A percentile compares a stretch with the other conserved stretches of the same genome.
Evolutionary conservation across 192 early-diverging fungal species (phyloP).

Genomic region (Linnemannia schmuckeri): DNA sequence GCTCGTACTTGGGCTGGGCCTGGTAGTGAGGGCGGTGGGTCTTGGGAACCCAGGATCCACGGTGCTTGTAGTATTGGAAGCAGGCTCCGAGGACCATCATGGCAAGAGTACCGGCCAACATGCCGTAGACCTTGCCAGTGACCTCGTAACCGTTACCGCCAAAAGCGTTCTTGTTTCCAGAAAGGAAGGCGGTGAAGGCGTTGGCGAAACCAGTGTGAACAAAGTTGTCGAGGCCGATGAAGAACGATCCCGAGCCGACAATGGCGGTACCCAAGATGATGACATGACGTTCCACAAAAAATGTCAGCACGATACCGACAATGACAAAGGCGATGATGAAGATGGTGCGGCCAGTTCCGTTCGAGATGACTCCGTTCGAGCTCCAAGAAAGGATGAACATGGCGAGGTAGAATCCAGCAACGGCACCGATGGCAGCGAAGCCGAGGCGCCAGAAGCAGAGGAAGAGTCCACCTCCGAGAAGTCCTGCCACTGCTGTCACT

Average conservation of each 20-base stretch:
- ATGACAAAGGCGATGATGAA: slow-evolving; percentile 76
- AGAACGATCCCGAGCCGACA: slow-evolving; percentile 84
- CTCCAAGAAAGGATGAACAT: slow-evolving; percentile 79
- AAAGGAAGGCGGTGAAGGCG: slow-evolving; percentile 69
- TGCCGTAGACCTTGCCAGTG: slow-evolving; percentile 72
- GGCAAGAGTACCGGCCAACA: slow-evolving; percentile 78
- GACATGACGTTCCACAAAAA: slow-evolving; percentile 77
- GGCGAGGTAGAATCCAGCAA: slow-evolving; percentile 77
- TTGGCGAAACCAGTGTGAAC: slow-evolving; percentile 80
- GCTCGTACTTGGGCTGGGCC: slow-evolving; percentile 37
- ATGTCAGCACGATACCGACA: slow-evolving; percentile 72
- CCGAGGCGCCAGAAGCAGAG: slow-evolving; percentile 80
- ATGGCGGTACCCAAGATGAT: slow-evolving; percentile 81
- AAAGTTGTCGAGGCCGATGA: slow-evolving; percentile 87
- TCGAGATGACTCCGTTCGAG: slow-evolving; percentile 71
- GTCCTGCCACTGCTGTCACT: slow-evolving; percentile 71
- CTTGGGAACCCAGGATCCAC: slow-evolving; percentile 50
- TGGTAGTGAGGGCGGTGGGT: slow-evolving; percentile 42
- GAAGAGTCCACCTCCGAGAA: slow-evolving; percentile 74
- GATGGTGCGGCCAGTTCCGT: slow-evolving; percentile 74
- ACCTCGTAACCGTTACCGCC: slow-evolving; percentile 60
- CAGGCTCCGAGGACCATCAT: slow-evolving; percentile 75
- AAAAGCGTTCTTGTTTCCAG: slow-evolving; percentile 27
- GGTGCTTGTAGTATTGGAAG: slow-evolving; percentile 71
- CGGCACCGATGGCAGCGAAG: slow-evolving; percentile 80